Percentiles rank a stretch among this genome's conserved stretches.
These are phyloP conservation scores for Xylariaceae sp. DNA, from an alignment of 2,329 filamentous ascomycete species.

Conservation along the genomic window DNA sequence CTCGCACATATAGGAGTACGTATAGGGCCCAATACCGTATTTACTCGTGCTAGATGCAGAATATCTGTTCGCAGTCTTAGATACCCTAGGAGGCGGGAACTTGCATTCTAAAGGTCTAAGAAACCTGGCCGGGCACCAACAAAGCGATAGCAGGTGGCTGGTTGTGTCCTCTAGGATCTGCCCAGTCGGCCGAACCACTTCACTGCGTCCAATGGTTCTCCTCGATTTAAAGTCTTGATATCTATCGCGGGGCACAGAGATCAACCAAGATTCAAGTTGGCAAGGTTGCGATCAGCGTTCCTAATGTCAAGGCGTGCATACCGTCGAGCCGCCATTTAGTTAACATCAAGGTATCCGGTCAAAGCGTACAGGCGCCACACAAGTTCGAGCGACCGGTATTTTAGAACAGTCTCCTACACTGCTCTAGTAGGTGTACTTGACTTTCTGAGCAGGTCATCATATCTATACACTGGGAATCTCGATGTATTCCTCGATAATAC, in stretches of 20 bases:
- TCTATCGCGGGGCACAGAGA: neutral
- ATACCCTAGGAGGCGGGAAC: conserved; percentile 4
- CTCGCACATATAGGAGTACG: neutral
- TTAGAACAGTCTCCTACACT: too few relatives aligned
- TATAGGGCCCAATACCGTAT: neutral
- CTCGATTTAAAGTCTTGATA: neutral
- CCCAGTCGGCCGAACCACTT: conserved; percentile 5
- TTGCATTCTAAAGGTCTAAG: neutral
- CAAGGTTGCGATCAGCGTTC: neutral
- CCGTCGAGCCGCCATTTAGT: neutral
- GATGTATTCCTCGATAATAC: too few relatives aligned
- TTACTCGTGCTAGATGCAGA: neutral
- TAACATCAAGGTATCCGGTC: too few relatives aligned
- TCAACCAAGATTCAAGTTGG: conserved; percentile 9
- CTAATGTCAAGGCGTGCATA: conserved; percentile 17
- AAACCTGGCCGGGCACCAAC: too few relatives aligned
- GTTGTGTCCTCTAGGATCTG: neutral
- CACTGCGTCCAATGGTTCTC: neutral
- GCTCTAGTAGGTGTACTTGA: too few relatives aligned
- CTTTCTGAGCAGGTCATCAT: too few relatives aligned
- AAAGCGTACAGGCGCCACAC: too few relatives aligned
- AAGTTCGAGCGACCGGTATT: too few relatives aligned
- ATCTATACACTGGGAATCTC: too few relatives aligned
- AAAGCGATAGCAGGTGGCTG: neutral
- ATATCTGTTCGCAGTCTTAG: neutral